Conservation (phyloP, 257 asterid species). For the Parsonsia alboflavescens region DNA sequence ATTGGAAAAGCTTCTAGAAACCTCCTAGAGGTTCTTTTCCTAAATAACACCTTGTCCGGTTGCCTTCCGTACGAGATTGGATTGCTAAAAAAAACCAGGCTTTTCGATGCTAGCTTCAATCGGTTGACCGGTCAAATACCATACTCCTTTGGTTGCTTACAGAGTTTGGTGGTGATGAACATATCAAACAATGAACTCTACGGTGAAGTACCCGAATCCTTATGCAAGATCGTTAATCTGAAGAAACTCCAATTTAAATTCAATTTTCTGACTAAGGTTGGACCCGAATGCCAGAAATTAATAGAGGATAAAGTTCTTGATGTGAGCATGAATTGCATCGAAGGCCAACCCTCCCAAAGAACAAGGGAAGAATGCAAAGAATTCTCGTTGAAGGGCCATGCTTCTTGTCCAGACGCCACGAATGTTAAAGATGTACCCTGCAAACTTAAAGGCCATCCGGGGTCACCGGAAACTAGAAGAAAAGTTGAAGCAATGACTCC, state of each 20-base stretch:
- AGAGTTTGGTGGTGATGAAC: conserved; percentile 25
- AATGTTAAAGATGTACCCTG: conserved; percentile 35
- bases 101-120: conserved; percentile 53
- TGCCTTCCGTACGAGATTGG: conserved; percentile 70
- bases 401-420: conserved; percentile 34
- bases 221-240: conserved; percentile 37
- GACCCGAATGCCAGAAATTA: conserved; percentile 51
- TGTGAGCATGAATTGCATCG: conserved; percentile 47
- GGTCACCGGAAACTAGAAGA: not conserved
- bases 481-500: conserved; percentile 9
- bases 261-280: conserved; percentile 60
- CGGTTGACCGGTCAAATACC: conserved; percentile 62
- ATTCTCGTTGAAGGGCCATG: conserved; percentile 30
- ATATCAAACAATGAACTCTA: conserved; percentile 37
- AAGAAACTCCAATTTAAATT: conserved; percentile 24
- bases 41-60: conserved; percentile 44
- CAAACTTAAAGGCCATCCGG: not conserved
- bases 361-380: conserved; percentile 27
- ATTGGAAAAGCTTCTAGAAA: conserved; percentile 36
- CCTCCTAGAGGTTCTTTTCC: conserved; percentile 35
- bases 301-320: conserved; percentile 37
- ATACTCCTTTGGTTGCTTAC: conserved; percentile 51
- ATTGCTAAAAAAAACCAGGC: conserved; percentile 19
- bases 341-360: conserved; percentile 49
- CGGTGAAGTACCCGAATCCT: conserved; percentile 53